Conservation (phyloP, 768 basidiomycete genomes). For the Cyclocybe aegerita region DNA sequence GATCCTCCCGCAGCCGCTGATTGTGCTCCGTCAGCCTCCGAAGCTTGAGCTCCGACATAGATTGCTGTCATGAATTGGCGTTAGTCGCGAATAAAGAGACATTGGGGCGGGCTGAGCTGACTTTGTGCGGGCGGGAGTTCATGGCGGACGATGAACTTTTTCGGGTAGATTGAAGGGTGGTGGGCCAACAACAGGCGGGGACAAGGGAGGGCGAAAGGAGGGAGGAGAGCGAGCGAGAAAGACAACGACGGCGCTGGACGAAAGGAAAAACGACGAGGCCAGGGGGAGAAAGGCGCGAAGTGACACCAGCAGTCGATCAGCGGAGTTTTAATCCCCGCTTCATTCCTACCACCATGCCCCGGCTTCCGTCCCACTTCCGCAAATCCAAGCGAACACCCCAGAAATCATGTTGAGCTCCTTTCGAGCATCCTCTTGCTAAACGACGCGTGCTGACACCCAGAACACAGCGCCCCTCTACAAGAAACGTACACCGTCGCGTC, state of each 20-base stretch:
- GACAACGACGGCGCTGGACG: constrained; percentile 17
- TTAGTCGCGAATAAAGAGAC: constrained; percentile 5
- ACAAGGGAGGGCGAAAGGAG: constrained; percentile 19
- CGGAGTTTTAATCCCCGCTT: constrained; percentile 42
- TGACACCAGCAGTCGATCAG: constrained; percentile 20
- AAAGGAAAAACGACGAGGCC: constrained; percentile 8
- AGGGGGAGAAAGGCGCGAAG: constrained; percentile 7
- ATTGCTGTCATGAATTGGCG: constrained; percentile 51
- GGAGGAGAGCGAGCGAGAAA: constrained; percentile 16
- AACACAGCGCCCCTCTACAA: constrained; percentile 8
- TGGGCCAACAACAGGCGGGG: constrained; percentile 10
- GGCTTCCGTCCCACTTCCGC: constrained; percentile 9
- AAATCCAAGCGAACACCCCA: constrained; percentile 3
- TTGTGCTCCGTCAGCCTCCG: constrained; percentile 93
- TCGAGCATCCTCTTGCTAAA: background rate
- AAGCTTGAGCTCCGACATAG: constrained; percentile 97
- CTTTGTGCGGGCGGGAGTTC: constrained; percentile 77
- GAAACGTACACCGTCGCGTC: constrained; percentile 11
- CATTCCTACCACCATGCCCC: constrained; percentile 18
- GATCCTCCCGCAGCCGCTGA: constrained; percentile 84
- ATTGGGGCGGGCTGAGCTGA: constrained; percentile 23
- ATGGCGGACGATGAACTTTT: constrained; percentile 36
- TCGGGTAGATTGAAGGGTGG: constrained; percentile 15
- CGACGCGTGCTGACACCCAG: constrained; percentile 4
- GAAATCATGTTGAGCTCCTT: constrained; percentile 10